A percentile compares a stretch with the other conserved stretches of the same genome.
Conservation (phyloP, 345 rosid genomes). For the Syzygium grande region DNA sequence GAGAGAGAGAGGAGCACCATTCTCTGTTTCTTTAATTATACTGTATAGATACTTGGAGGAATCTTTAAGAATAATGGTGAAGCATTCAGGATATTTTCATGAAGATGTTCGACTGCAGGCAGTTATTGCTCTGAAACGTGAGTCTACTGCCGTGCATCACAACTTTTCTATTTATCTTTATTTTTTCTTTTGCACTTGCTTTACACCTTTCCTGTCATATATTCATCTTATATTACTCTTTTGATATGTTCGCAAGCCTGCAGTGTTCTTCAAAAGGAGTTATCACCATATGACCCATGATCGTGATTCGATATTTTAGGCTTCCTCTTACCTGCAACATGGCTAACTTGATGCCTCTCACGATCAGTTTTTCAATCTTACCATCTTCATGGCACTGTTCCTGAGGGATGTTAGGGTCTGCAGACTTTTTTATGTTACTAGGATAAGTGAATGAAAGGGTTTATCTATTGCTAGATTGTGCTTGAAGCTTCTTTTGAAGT, state of each 20-base stretch:
- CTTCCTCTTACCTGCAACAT: background rate
- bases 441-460: background rate
- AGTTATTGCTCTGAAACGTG: slow-evolving; percentile 70
- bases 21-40: slow-evolving; percentile 23
- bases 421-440: background rate
- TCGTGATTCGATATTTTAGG: background rate
- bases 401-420: background rate
- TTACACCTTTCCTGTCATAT: background rate
- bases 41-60: slow-evolving; percentile 81
- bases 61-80: slow-evolving; percentile 69
- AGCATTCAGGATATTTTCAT: slow-evolving; percentile 87
- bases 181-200: background rate
- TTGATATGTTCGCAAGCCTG: background rate
- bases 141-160: slow-evolving; percentile 18
- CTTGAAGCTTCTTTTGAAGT: background rate
- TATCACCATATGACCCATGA: background rate
- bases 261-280: background rate
- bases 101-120: slow-evolving; percentile 99
- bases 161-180: background rate
- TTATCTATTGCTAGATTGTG: background rate
- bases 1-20: background rate
- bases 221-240: background rate
- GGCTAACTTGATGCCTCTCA: background rate
- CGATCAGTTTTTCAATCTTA: background rate
- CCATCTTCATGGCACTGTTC: background rate